These are phyloP conservation scores for Epichloe brachyelytri DNA, from an alignment of 2,329 filamentous ascomycete genomes.

Conservation along the genomic window DNA sequence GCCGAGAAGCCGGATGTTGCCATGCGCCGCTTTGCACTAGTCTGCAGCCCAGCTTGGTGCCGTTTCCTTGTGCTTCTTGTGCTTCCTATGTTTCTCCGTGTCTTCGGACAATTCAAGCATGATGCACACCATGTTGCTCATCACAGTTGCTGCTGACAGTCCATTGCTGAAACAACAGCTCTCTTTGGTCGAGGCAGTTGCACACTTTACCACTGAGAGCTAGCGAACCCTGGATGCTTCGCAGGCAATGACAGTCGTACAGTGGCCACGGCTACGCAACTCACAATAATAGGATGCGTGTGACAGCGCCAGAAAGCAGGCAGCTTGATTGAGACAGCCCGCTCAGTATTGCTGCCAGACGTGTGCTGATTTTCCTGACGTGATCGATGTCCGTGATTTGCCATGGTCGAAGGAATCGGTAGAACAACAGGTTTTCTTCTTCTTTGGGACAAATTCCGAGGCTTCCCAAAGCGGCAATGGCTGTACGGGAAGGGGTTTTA, in stretches of 20 bases:
- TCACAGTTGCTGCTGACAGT: neutral
- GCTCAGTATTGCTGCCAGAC: neutral
- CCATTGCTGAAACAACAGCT: neutral
- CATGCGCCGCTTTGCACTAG: neutral
- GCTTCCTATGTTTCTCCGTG: neutral
- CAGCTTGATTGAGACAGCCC: neutral
- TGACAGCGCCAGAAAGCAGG: neutral
- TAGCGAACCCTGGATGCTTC: neutral
- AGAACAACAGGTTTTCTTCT: neutral
- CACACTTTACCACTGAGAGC: neutral
- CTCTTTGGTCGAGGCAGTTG: neutral
- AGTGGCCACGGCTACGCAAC: neutral
- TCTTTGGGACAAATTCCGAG: neutral
- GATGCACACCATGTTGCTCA: neutral
- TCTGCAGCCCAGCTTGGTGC: neutral
- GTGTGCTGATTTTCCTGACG: neutral
- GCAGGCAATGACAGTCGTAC: constrained; percentile 1
- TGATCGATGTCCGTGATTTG: neutral
- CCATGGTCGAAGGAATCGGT: neutral
- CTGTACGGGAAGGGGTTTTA: neutral
- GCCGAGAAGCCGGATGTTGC: neutral
- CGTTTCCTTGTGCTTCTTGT: neutral
- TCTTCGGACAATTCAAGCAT: neutral
- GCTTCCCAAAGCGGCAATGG: neutral
- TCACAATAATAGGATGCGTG: neutral